Percentiles rank a stretch among this genome's conserved stretches.
Evolutionary conservation across 177 flowering plant species (phyloP).

Genomic region (Vitis hybrid): DNA sequence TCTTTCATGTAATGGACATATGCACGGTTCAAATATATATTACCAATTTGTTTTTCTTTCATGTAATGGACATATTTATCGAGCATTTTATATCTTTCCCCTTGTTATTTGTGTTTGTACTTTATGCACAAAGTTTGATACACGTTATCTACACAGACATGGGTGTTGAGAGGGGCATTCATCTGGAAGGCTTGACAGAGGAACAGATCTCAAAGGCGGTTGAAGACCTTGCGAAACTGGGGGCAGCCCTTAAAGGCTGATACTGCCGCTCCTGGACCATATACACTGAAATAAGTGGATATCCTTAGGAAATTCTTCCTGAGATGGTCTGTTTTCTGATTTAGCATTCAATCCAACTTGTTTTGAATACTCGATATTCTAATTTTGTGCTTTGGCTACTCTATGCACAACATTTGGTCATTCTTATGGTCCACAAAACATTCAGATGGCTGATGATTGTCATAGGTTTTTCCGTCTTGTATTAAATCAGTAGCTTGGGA

Average conservation of each 20-base stretch:
- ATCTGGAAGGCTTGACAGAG: constrained; percentile 33
- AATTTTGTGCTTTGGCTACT: too few relatives aligned
- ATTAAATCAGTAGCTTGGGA: too few relatives aligned
- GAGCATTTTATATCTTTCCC: background rate
- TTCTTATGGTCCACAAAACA: too few relatives aligned
- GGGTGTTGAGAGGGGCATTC: constrained; percentile 40
- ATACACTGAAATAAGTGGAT: constrained; percentile 7
- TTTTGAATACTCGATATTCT: background rate
- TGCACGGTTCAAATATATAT: too few relatives aligned
- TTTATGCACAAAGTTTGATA: too few relatives aligned
- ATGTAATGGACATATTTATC: background rate
- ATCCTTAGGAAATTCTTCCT: background rate
- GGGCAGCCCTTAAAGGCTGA: constrained; percentile 29
- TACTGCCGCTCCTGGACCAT: background rate
- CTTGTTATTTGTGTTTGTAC: background rate
- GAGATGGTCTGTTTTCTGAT: background rate
- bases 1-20: background rate
- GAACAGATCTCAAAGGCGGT: constrained; percentile 33
- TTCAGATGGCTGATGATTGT: too few relatives aligned
- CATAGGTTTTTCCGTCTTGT: too few relatives aligned
- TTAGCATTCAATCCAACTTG: background rate
- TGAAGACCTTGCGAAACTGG: constrained; percentile 31
- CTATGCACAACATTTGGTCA: too few relatives aligned
- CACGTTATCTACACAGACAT: constrained; percentile 19
- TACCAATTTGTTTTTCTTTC: background rate